Conservation (phyloP, 2,329 filamentous ascomycete genomes). For the Sclerotinia nivalis region DNA sequence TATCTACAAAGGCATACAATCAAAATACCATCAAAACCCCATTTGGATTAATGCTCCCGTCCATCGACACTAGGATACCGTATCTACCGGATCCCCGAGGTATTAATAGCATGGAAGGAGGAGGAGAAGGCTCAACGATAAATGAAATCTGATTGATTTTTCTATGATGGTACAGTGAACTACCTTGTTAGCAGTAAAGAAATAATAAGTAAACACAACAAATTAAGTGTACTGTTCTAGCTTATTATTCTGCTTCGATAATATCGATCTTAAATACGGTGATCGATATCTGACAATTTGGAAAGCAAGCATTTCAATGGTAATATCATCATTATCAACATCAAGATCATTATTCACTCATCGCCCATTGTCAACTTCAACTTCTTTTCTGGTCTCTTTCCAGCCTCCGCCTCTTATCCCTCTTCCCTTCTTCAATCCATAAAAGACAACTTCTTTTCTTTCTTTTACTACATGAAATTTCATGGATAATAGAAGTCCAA, state of each 20-base stretch:
- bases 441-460: neutral
- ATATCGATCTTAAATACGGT: neutral
- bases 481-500: neutral
- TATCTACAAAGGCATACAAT: neutral
- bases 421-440: neutral
- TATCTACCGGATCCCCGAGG: neutral
- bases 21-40: conserved; percentile 1
- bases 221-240: too few species aligned
- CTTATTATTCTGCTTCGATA: too few species aligned
- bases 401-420: neutral
- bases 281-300: neutral
- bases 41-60: conserved; percentile 23
- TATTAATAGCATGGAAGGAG: conserved; percentile 9
- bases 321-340: too few species aligned
- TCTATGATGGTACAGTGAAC: neutral
- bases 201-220: neutral
- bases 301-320: neutral
- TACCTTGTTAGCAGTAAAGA: neutral
- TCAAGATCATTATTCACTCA: too few species aligned
- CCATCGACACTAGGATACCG: conserved; percentile 1
- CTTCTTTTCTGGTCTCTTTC: neutral
- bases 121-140: neutral
- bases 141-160: neutral
- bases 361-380: neutral
- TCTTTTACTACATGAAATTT: neutral